phyloP scores from a whole-genome alignment of 192 early-diverging fungal genomes.

The Coemansia pectinata region DNA sequence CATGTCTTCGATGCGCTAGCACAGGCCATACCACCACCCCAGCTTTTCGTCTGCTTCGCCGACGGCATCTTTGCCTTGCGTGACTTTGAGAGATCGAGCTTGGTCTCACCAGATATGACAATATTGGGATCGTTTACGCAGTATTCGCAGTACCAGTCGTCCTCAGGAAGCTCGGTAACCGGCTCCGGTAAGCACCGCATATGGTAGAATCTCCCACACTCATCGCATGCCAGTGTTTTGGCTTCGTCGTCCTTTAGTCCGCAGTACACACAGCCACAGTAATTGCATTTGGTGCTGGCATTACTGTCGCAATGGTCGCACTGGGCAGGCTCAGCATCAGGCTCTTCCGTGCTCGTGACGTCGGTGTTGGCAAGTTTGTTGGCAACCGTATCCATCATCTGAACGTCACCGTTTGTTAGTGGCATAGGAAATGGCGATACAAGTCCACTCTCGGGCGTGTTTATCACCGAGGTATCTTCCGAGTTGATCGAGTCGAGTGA shows the following conservation, averaged over 20 bases:
- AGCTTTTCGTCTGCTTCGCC: conserved; percentile 56
- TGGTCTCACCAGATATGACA: conserved; percentile 47
- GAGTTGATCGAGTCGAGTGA: neutral
- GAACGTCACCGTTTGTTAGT: neutral
- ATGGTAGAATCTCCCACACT: conserved; percentile 61
- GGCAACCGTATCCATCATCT: neutral
- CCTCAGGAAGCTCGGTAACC: conserved; percentile 45
- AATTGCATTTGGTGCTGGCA: conserved; percentile 26
- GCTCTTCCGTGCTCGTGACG: neutral
- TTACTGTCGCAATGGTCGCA: conserved; percentile 48
- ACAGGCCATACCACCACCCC: conserved; percentile 63
- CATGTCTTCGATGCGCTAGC: conserved; percentile 46
- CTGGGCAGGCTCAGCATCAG: neutral
- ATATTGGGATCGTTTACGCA: conserved; percentile 53
- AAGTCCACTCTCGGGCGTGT: neutral
- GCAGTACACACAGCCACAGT: conserved; percentile 59
- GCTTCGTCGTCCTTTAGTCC: conserved; percentile 58
- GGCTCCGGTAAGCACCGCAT: conserved; percentile 53
- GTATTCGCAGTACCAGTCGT: conserved; percentile 57
- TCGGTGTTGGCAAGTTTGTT: neutral
- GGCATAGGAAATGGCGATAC: neutral
- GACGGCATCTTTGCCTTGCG: conserved; percentile 57
- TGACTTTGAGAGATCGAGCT: conserved; percentile 42
- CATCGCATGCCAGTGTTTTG: conserved; percentile 62
- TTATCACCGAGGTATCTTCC: neutral